Base-by-base conservation (phyloP, 116 monocot genomes). In the Dioscorea cayenensis region DNA sequence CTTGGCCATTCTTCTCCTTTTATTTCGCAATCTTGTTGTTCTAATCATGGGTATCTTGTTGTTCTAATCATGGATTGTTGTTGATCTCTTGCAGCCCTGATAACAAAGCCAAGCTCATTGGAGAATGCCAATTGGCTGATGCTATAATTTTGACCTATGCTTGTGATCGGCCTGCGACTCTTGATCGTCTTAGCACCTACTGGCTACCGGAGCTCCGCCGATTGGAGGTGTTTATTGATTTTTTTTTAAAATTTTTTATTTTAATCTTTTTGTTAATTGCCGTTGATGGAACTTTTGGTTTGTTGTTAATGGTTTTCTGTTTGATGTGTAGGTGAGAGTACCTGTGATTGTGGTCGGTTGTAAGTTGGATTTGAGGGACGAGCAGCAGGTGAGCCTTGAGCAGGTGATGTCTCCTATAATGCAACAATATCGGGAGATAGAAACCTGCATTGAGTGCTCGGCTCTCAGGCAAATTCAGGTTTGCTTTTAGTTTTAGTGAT, bases 321-420 rank as follows among this genome's bases (percentile, higher is more conserved):
- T 28, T 23, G 64, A 8, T 18, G 67, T 52, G 49, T 73, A 93
- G 97, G 76, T 99, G 28, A 94, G 83, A 76, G 94, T 89, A 63
- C 97, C 97, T 5, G 85, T 94, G 38, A 99, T 99, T 29, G 86
- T 99, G 35, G 97, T 90, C 10, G 97, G 97, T 0, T 99, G 97
- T 66, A 99, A 99, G 85, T 71, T 99, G 72, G 97, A 99, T 78
- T 75, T 91, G 71, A 77, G 97, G 68, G 89, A 93, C 60, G 97
- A 94, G 66, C 86, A 90, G 78, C 86, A 86, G 58, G 66, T 86
- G 22, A 90, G 83, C 69, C 74, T 99, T 52, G 97, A 99, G 72
- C 93, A 90, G 69, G 89, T 99, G 65, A 99, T 99, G 97, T 84
- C 91, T 2, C 97, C 97, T 3, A 99, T 99, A 61, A 99, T 94